These are phyloP conservation scores for Chenopodium album DNA, from an alignment of 148 eudicot genomes.

Conservation along the genomic window DNA sequence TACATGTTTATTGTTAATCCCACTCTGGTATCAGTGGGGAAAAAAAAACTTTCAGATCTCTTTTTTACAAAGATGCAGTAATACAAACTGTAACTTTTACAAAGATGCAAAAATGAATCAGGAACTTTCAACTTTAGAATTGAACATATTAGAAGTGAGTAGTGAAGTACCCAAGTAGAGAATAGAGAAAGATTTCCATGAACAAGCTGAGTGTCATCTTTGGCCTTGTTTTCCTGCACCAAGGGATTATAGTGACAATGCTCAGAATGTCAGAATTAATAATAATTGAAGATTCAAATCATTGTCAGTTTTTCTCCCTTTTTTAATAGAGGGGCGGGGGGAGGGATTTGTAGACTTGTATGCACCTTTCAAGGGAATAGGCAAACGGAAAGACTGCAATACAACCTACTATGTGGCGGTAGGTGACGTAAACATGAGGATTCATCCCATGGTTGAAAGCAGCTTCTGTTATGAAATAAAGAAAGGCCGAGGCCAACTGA, in stretches of 20 bases:
- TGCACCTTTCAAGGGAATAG: conserved; percentile 43
- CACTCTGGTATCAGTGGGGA: conserved; percentile 35
- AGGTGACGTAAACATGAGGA: conserved; percentile 50
- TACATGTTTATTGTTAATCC: conserved; percentile 49
- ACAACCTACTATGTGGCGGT: conserved; percentile 45
- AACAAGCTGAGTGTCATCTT: conserved; percentile 40
- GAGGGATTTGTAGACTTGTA: neutral
- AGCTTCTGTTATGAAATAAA: conserved; percentile 50
- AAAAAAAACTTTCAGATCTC: conserved; percentile 5
- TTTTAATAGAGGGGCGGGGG: too few species aligned
- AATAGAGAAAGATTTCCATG: conserved; percentile 39
- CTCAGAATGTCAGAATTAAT: too few species aligned
- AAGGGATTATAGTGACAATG: conserved; percentile 3
- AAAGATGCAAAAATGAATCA: neutral
- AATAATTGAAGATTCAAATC: too few species aligned
- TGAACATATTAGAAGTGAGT: conserved; percentile 4
- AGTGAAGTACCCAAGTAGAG: conserved; percentile 44
- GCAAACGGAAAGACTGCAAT: conserved; percentile 44
- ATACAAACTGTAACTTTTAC: too few species aligned
- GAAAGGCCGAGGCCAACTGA: conserved; percentile 43
- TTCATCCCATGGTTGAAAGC: conserved; percentile 47
- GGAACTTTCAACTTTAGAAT: neutral
- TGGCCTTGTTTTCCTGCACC: conserved; percentile 49
- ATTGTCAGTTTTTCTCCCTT: too few species aligned
- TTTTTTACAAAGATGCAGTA: neutral